phyloP scores from a whole-genome alignment of 805 yeast species.

The Blastobotrys parvus region DNA sequence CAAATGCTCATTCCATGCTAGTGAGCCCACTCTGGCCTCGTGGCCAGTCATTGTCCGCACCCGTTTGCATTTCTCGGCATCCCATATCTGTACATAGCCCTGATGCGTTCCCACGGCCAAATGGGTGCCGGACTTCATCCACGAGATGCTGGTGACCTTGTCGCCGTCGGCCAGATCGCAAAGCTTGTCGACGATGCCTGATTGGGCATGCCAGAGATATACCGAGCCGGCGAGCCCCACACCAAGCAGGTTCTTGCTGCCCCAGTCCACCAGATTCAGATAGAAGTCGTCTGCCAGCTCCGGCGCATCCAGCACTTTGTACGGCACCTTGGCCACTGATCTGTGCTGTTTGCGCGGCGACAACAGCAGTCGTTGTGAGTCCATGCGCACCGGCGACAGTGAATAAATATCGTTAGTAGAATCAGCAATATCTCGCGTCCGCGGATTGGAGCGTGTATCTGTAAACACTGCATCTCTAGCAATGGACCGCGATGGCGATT shows the following conservation, averaged over 20 bases:
- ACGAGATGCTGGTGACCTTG: slow-evolving; percentile 70
- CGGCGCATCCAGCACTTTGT: slow-evolving; percentile 91
- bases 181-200: slow-evolving; percentile 73
- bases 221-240: slow-evolving; percentile 87
- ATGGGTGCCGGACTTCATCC: slow-evolving; percentile 95
- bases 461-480: background rate
- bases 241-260: slow-evolving; percentile 76
- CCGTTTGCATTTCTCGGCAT: slow-evolving; percentile 71
- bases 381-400: slow-evolving; percentile 80
- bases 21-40: slow-evolving; percentile 69
- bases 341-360: slow-evolving; percentile 79
- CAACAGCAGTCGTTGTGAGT: slow-evolving; percentile 67
- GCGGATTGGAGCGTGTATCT: background rate
- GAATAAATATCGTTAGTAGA: slow-evolving; percentile 71
- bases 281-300: slow-evolving; percentile 91
- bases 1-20: slow-evolving; percentile 92
- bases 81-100: slow-evolving; percentile 93
- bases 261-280: slow-evolving; percentile 91
- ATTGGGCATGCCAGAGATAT: slow-evolving; percentile 81
- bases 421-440: slow-evolving; percentile 30
- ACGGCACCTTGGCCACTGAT: slow-evolving; percentile 77
- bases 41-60: slow-evolving; percentile 93
- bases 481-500: slow-evolving; percentile 7
- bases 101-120: slow-evolving; percentile 82
- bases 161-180: slow-evolving; percentile 64